Percentiles rank a stretch among this genome's conserved stretches.
phyloP scores from a whole-genome alignment of 805 yeast species.

The Metschnikowia chrysomelidarum region DNA sequence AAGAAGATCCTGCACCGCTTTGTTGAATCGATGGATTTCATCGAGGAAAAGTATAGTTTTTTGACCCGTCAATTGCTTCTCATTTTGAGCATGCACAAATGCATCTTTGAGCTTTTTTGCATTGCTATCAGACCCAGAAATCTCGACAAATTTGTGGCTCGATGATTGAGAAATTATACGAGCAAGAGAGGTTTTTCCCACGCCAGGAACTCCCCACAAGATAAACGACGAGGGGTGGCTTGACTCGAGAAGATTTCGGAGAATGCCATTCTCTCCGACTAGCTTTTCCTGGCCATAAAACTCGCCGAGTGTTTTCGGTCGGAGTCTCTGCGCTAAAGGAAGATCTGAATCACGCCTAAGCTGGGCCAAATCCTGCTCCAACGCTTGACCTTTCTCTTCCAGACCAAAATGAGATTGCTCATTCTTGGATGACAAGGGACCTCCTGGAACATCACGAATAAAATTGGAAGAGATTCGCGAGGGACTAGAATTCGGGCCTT shows the following conservation, averaged over 20 bases:
- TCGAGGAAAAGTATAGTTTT: constrained; percentile 37
- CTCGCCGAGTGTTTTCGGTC: constrained; percentile 39
- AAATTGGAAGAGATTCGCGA: no score
- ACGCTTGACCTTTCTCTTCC: no score
- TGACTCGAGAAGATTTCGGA: constrained; percentile 34
- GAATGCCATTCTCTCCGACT: constrained; percentile 36
- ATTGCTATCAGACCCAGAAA: constrained; percentile 40
- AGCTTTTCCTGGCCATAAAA: constrained; percentile 42
- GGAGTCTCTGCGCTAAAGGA: constrained; percentile 41
- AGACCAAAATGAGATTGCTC: no score
- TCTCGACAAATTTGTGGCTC: constrained; percentile 34
- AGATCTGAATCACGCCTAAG: constrained; percentile 22
- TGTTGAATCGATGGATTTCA: constrained; percentile 45
- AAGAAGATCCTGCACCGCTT: constrained; percentile 41
- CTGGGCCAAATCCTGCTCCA: constrained; percentile 4
- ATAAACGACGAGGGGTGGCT: constrained; percentile 40
- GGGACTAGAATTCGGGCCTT: no score
- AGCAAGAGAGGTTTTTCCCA: constrained; percentile 44
- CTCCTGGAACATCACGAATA: no score
- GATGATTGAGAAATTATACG: constrained; percentile 36
- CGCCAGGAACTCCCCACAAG: constrained; percentile 46
- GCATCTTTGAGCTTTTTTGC: constrained; percentile 36
- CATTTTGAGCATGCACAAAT: constrained; percentile 37
- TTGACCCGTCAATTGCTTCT: constrained; percentile 31
- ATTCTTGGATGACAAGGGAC: no score